phyloP scores from a whole-genome alignment of 2,329 filamentous ascomycete species.

The Clarireedia monteithiana region DNA sequence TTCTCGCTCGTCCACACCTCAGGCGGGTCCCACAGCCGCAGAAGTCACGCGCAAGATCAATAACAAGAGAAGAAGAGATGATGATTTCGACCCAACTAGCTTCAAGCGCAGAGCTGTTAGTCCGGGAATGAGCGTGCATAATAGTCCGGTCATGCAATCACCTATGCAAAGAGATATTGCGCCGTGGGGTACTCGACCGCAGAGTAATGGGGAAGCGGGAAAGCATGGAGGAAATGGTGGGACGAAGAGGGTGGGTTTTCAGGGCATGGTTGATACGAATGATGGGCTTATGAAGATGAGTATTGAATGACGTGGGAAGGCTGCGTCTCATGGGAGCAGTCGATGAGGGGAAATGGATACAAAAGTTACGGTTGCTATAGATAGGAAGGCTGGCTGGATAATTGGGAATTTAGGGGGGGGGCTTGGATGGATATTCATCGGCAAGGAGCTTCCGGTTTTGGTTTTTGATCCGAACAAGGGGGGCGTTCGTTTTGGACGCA shows the following conservation, averaged over 20 bases:
- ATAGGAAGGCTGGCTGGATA: too few relatives aligned
- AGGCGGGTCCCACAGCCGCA: conserved; percentile 52
- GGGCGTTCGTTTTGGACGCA: too few relatives aligned
- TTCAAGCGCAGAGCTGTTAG: conserved; percentile 91
- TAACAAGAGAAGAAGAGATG: conserved; percentile 78
- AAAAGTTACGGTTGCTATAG: too few relatives aligned
- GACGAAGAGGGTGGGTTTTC: conserved; percentile 60
- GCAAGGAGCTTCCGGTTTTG: too few relatives aligned
- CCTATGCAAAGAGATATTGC: conserved; percentile 65
- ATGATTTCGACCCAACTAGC: conserved; percentile 79
- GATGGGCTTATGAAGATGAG: conserved; percentile 96
- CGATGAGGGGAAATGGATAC: too few relatives aligned
- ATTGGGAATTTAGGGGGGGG: too few relatives aligned
- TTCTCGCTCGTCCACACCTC: conserved; percentile 26
- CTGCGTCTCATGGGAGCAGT: too few relatives aligned
- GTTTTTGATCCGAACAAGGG: too few relatives aligned
- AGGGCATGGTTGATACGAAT: conserved; percentile 93
- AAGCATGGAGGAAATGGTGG: conserved; percentile 30
- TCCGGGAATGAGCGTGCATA: conserved; percentile 83
- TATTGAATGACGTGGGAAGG: conserved; percentile 56
- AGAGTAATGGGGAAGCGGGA: conserved; percentile 45
- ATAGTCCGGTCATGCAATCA: conserved; percentile 81
- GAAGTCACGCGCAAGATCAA: conserved; percentile 74
- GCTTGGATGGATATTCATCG: too few relatives aligned
- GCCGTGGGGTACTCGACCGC: conserved; percentile 64